Conservation (phyloP, 129 eudicot species). For the Pulicaria dysenterica region DNA sequence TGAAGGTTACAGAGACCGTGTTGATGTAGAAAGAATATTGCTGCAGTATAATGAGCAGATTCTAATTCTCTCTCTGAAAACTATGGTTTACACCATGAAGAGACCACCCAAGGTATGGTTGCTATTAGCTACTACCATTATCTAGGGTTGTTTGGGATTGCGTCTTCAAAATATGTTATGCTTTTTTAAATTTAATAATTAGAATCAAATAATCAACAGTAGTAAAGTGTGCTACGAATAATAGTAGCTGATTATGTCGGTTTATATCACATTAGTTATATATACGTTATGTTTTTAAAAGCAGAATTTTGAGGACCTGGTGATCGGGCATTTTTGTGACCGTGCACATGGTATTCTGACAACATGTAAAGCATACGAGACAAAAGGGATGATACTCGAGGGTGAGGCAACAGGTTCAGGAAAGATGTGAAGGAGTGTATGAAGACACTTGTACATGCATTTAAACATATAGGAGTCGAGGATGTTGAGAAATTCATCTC, state of each 20-base stretch:
- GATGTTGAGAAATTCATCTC: slow-evolving; percentile 55
- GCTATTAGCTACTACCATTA: background rate
- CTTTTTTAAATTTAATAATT: background rate
- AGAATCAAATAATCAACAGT: too few relatives aligned
- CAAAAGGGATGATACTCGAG: slow-evolving; percentile 55
- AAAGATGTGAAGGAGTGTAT: slow-evolving; percentile 38
- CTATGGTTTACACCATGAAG: slow-evolving; percentile 59
- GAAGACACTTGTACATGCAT: slow-evolving; percentile 48
- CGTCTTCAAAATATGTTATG: too few relatives aligned
- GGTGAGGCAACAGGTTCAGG: slow-evolving; percentile 52
- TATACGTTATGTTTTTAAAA: slow-evolving; percentile 31
- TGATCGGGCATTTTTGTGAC: slow-evolving; percentile 63
- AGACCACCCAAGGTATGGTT: slow-evolving; percentile 70
- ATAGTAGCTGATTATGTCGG: slow-evolving; percentile 52
- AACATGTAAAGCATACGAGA: slow-evolving; percentile 60
- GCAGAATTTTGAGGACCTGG: slow-evolving; percentile 84
- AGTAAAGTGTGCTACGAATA: too few relatives aligned
- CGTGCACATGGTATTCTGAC: slow-evolving; percentile 55
- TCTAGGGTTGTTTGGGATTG: too few relatives aligned
- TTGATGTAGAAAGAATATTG: too few relatives aligned
- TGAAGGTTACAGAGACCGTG: too few relatives aligned
- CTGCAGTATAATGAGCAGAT: slow-evolving; percentile 50
- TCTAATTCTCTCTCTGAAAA: slow-evolving; percentile 47
- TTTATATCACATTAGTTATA: too few relatives aligned
- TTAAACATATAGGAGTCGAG: slow-evolving; percentile 54